Base-by-base conservation (phyloP, 495 filamentous ascomycete genomes). In the Eremomyces bilateralis region DNA sequence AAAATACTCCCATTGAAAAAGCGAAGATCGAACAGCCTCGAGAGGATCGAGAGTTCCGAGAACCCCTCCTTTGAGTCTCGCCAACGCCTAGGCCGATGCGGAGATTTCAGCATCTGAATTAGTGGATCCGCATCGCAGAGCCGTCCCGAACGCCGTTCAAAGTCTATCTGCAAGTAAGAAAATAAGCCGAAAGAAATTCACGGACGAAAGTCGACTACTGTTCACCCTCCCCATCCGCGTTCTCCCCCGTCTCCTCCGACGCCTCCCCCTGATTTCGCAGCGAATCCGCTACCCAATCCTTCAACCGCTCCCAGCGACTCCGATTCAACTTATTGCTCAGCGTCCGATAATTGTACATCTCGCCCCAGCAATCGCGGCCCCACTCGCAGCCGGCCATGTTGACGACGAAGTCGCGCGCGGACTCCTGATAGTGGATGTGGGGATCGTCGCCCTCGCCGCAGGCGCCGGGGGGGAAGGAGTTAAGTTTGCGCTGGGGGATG, bases 331-430 rank as follows among this genome's bases (percentile, higher is more conserved):
- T 66, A 40, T 92, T 80, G 59, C 80, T 85, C 44, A 91, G 57
- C 44, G 85, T 74, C 11, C 85, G 75, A 57, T 79, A 99, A 44
- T 73, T 71, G 54, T 90, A 84, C 65, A 99, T 91, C 57, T 99
- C 88, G 20, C 76, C 71, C 88, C 90, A 95, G 50, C 88, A 99
- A 58, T 99, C 90, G 16, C 88, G 68, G 2, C 88, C 88, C 70
- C 77, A 94, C 48, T 85, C 76, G 50, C 88, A 99, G 2, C 90
- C 90, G 1, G 88, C 88, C 85, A 95, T 94, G 50, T 95, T 99
- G 42, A 99, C 84, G n/a, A 94, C 44, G 45, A 99, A 90, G 53
- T 99, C 88, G 13, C 79, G 65, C 30, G 83, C 83, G 21, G 69
- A 60, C 53, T 90, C 65, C 28, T 76, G 63, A 52, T 95, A 99